phyloP scores from a whole-genome alignment of 345 rosid genomes.

The Clausena lansium region DNA sequence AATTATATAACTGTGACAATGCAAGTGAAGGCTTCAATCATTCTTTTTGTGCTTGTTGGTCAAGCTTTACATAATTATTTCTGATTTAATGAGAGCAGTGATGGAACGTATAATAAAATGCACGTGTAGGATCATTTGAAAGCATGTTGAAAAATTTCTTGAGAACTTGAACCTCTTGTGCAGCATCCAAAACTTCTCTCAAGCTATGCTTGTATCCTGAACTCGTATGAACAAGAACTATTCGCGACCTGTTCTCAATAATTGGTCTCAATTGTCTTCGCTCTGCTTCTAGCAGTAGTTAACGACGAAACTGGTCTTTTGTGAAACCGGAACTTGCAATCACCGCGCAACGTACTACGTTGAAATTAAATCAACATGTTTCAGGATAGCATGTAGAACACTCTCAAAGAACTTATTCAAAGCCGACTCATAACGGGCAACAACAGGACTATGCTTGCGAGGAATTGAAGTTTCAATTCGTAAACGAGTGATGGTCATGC shows the following conservation, averaged over 20 bases:
- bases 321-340: conserved; percentile 98
- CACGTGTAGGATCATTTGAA: conserved; percentile 77
- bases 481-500: no score
- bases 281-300: conserved; percentile 84
- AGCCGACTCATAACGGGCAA: conserved; percentile 90
- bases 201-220: conserved; percentile 94
- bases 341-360: conserved; percentile 82
- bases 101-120: conserved; percentile 3
- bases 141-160: conserved; percentile 83
- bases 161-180: conserved; percentile 89
- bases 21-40: no score
- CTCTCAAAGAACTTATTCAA: conserved; percentile 82
- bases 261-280: conserved; percentile 77
- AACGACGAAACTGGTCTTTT: conserved; percentile 92
- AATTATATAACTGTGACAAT: no score
- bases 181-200: conserved; percentile 85
- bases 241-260: conserved; percentile 83
- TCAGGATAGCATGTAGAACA: conserved; percentile 85
- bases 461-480: conserved; percentile 33
- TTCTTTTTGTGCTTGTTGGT: no score
- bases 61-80: no score
- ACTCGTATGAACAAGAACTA: conserved; percentile 73
- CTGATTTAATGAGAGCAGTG: no score
- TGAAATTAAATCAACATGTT: conserved; percentile 81
- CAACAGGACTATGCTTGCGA: conserved; percentile 94